phyloP scores from a whole-genome alignment of 768 basidiomycete genomes.

The Pleurotus eryngii region DNA sequence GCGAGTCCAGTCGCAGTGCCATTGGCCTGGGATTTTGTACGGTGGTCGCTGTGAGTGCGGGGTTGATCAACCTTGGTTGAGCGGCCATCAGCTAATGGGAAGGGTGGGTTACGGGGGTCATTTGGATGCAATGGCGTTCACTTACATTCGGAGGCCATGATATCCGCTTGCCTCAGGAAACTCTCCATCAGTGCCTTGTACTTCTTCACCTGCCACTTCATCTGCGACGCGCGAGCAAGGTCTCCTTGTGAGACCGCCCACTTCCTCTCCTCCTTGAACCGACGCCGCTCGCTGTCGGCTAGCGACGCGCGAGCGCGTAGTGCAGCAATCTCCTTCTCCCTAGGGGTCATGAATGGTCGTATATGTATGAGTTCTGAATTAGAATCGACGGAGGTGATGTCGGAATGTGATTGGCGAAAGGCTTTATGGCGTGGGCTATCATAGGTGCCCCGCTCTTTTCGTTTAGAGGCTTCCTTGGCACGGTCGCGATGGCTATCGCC shows the following conservation, averaged over 20 bases:
- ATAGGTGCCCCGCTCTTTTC: conserved; percentile 28
- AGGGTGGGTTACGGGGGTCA: not conserved
- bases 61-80: not conserved
- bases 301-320: conserved; percentile 75
- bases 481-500: not conserved
- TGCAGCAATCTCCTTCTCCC: conserved; percentile 72
- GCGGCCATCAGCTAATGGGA: not conserved
- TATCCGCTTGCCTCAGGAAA: conserved; percentile 75
- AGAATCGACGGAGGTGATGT: conserved; percentile 69
- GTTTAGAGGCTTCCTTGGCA: not conserved
- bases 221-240: conserved; percentile 66
- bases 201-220: conserved; percentile 81
- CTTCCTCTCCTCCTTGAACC: conserved; percentile 83
- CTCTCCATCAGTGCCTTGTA: conserved; percentile 79
- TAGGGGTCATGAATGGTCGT: conserved; percentile 52
- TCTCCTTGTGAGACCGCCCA: conserved; percentile 85
- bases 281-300: conserved; percentile 78
- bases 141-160: conserved; percentile 62
- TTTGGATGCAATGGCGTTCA: not conserved
- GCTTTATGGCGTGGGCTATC: conserved; percentile 14
- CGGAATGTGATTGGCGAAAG: conserved; percentile 38
- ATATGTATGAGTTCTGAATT: conserved; percentile 64
- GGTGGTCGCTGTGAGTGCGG: not conserved
- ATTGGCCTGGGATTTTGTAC: not conserved
- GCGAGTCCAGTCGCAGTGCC: not conserved